A percentile compares a stretch with the other conserved stretches of the same genome.
Conservation (phyloP, 192 early-diverging fungal species). For the Backusella mclennaniae region DNA sequence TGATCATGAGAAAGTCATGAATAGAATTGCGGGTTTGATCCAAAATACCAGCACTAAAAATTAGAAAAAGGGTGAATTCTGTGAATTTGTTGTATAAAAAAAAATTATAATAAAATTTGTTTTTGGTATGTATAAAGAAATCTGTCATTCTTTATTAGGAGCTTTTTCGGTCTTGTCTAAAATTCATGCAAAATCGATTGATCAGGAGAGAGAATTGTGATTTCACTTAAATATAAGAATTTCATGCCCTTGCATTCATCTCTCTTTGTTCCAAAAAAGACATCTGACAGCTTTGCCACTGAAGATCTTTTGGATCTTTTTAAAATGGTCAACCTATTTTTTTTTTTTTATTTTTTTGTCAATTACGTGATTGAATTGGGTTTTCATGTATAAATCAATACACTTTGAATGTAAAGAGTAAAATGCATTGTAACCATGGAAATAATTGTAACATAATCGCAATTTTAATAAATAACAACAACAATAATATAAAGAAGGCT, state of each 20-base stretch:
- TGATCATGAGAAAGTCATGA: slow-evolving; percentile 15
- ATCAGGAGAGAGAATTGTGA: not conserved
- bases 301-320: slow-evolving; percentile 1
- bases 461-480: not conserved
- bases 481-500: not conserved
- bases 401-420: too few species aligned
- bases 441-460: too few species aligned
- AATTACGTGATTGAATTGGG: not conserved
- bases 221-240: not conserved
- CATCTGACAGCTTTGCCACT: slow-evolving; percentile 6
- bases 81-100: not conserved
- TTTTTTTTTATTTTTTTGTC: not conserved
- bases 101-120: not conserved
- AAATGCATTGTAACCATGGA: too few species aligned
- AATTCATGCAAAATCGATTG: not conserved
- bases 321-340: not conserved
- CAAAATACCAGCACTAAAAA: not conserved
- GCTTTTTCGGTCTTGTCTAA: not conserved
- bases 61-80: not conserved
- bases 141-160: not conserved
- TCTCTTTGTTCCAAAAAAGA: not conserved
- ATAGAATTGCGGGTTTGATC: slow-evolving; percentile 16
- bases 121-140: not conserved
- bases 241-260: not conserved
- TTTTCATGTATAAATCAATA: too few species aligned